phyloP scores from a whole-genome alignment of 2,329 filamentous ascomycete genomes.

The Colletotrichum endophyticum region DNA sequence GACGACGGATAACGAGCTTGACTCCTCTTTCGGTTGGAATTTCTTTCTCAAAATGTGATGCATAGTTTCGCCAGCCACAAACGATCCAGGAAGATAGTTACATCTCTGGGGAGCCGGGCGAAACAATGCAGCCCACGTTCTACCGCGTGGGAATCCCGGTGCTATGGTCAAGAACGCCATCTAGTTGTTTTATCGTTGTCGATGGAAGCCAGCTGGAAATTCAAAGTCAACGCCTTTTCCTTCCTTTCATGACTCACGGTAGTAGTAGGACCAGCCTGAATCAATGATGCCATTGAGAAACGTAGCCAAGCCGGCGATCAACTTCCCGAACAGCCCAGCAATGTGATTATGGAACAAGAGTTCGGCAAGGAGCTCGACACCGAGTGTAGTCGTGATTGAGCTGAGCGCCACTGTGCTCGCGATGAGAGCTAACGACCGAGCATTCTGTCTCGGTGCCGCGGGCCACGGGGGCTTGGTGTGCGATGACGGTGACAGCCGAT shows the following conservation, averaged over 20 bases:
- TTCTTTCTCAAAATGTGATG: not conserved
- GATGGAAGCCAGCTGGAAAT: not conserved
- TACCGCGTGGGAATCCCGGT: not conserved
- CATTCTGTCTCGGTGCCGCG: constrained; percentile 37
- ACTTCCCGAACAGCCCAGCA: not conserved
- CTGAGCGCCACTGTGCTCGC: constrained; percentile 27
- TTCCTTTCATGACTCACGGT: not conserved
- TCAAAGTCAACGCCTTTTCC: not conserved
- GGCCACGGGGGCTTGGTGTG: constrained; percentile 33
- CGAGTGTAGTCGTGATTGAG: constrained; percentile 28
- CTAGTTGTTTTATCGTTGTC: not conserved
- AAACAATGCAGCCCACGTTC: not conserved
- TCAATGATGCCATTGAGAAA: constrained; percentile 5
- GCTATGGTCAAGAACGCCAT: not conserved
- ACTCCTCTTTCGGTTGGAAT: not conserved
- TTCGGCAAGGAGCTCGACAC: not conserved
- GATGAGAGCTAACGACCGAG: constrained; percentile 30
- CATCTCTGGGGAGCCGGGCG: not conserved
- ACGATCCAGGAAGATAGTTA: not conserved
- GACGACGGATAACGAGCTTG: not conserved
- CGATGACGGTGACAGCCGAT: constrained; percentile 35
- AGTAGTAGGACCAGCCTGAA: not conserved
- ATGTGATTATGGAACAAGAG: not conserved
- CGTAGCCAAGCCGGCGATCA: not conserved
- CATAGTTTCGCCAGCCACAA: not conserved